Conservation (phyloP, 805 yeast genomes). For the Jamesozyma jinghongensis region DNA sequence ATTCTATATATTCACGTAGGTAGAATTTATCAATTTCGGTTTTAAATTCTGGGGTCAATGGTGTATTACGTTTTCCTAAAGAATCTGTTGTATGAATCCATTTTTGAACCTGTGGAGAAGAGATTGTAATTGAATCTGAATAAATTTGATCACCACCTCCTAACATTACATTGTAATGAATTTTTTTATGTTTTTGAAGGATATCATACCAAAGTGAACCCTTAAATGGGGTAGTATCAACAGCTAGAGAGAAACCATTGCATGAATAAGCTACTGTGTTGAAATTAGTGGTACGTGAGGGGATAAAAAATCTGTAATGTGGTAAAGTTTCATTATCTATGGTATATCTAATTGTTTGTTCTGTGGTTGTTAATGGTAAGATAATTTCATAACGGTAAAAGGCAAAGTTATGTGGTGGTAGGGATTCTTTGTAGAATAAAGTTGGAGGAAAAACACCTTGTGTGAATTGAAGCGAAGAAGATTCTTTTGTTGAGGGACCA, state of each 20-base stretch:
- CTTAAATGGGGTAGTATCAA: constrained; percentile 56
- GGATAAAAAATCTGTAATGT: constrained; percentile 61
- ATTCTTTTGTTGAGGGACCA: constrained; percentile 7
- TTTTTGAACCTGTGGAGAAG: constrained; percentile 41
- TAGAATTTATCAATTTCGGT: constrained; percentile 58
- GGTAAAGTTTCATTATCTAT: constrained; percentile 39
- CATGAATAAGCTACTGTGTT: constrained; percentile 79
- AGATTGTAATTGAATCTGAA: constrained; percentile 66
- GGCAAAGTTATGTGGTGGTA: constrained; percentile 32
- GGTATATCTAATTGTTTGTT: constrained; percentile 55
- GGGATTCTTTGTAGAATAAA: constrained; percentile 33
- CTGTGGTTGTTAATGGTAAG: constrained; percentile 39
- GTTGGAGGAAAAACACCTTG: constrained; percentile 42
- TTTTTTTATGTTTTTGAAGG: constrained; percentile 51
- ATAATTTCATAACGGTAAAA: constrained; percentile 63
- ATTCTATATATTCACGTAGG: constrained; percentile 61
- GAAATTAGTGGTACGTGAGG: constrained; percentile 57
- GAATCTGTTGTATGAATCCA: constrained; percentile 57
- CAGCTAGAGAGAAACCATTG: constrained; percentile 76
- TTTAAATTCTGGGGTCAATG: constrained; percentile 39
- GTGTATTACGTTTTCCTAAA: constrained; percentile 36
- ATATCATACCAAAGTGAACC: constrained; percentile 87
- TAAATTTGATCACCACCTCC: constrained; percentile 98
- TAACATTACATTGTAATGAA: constrained; percentile 81
- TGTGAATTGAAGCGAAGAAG: background rate